These are phyloP conservation scores for Hanseniaspora lachancei DNA, from an alignment of 805 yeast species.

Conservation along the genomic window DNA sequence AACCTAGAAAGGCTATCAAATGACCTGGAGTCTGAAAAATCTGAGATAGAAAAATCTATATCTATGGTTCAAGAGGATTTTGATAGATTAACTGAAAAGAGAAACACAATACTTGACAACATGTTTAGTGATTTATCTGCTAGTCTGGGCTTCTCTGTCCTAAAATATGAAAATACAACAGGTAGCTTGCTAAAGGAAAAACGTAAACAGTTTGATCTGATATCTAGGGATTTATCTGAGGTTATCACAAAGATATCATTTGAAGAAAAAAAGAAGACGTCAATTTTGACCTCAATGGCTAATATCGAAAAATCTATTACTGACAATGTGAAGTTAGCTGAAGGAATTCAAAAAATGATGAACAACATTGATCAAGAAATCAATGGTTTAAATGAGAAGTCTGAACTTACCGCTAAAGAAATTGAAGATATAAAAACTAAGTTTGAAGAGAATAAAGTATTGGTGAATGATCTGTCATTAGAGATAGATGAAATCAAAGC, in stretches of 20 bases:
- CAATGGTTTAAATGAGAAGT: constrained; percentile 13
- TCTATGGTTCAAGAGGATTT: constrained; percentile 21
- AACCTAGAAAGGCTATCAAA: constrained; percentile 28
- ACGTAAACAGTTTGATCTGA: constrained; percentile 48
- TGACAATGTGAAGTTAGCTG: not conserved
- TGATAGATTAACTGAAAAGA: constrained; percentile 20
- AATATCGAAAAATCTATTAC: not conserved
- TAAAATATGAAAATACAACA: constrained; percentile 58
- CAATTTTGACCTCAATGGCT: constrained; percentile 27
- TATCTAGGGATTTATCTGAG: constrained; percentile 46
- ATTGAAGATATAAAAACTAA: constrained; percentile 28
- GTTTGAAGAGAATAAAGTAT: constrained; percentile 25
- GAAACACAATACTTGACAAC: constrained; percentile 30
- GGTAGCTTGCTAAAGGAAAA: constrained; percentile 45
- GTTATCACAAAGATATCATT: constrained; percentile 50
- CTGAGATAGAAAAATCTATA: constrained; percentile 20
- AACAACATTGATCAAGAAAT: not conserved
- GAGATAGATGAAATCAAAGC: constrained; percentile 28
- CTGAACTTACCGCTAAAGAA: constrained; percentile 21
- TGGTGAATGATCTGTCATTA: constrained; percentile 13
- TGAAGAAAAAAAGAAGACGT: constrained; percentile 46
- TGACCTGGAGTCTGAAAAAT: constrained; percentile 23
- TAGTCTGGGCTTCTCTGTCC: constrained; percentile 42
- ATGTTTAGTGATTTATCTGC: constrained; percentile 45
- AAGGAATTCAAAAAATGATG: not conserved